Conservation (phyloP, 2,329 filamentous ascomycete species). For the Nemania sp. region DNA sequence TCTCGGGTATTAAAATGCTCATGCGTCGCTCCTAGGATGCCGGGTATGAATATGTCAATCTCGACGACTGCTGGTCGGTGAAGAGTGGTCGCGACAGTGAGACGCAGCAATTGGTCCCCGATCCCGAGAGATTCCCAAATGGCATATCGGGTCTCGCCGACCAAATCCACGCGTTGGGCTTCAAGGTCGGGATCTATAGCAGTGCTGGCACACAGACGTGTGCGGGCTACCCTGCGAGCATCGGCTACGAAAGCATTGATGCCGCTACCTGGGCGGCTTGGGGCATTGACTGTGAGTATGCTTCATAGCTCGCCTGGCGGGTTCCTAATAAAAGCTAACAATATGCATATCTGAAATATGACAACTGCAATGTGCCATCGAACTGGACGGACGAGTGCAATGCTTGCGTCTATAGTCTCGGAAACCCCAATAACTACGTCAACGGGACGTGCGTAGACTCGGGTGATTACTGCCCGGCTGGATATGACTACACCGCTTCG, state of each 20-base stretch:
- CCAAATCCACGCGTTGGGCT: constrained; percentile 57
- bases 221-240: constrained; percentile 59
- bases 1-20: neutral
- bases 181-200: constrained; percentile 69
- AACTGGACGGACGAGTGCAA: constrained; percentile 45
- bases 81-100: constrained; percentile 47
- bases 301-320: neutral
- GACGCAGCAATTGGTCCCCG: constrained; percentile 51
- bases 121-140: constrained; percentile 58
- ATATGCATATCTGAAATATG: constrained; percentile 57
- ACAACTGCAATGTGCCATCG: constrained; percentile 55
- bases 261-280: constrained; percentile 61
- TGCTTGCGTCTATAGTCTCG: constrained; percentile 30
- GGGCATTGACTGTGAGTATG: constrained; percentile 58
- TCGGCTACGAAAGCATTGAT: constrained; percentile 62
- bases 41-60: constrained; percentile 63
- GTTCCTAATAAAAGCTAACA: constrained; percentile 24
- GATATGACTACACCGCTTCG: constrained; percentile 56
- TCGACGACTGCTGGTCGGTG: constrained; percentile 66
- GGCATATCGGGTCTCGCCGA: constrained; percentile 60
- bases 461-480: constrained; percentile 40
- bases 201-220: constrained; percentile 58
- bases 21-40: constrained; percentile 49
- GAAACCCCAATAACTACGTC: constrained; percentile 12
- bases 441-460: constrained; percentile 24